Percentiles rank a stretch among this genome's conserved stretches.
Evolutionary conservation across 164 flowering plant genomes (phyloP).

Genomic region (Akebia trifoliata): DNA sequence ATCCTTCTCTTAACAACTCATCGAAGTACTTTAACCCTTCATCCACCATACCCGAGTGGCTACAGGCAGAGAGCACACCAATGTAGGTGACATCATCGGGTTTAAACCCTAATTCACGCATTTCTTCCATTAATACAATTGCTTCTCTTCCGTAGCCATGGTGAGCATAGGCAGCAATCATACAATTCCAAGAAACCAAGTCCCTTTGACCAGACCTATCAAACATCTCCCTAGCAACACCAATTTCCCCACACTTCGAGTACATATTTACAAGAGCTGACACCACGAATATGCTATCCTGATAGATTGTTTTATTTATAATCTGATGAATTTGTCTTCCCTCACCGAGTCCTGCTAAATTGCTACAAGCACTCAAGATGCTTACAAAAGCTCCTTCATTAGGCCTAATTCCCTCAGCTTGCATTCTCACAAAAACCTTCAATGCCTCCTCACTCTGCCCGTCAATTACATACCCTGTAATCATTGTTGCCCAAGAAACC

Average conservation of each 20-base stretch:
- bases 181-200: no score
- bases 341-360: conserved; percentile 6
- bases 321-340: conserved; percentile 11
- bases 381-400: conserved; percentile 9
- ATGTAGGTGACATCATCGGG: conserved; percentile 7
- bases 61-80: conserved; percentile 4
- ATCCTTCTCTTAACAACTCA: conserved; percentile 5
- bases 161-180: conserved; percentile 12
- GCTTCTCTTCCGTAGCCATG: conserved; percentile 10
- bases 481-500: conserved; percentile 8
- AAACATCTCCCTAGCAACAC: conserved; percentile 1
- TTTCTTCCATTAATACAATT: conserved; percentile 1
- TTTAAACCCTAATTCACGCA: conserved; percentile 2
- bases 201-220: conserved; percentile 6
- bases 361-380: conserved; percentile 10
- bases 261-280: conserved; percentile 4
- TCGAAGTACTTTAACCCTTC: conserved; percentile 9
- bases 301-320: conserved; percentile 4
- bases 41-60: conserved; percentile 6
- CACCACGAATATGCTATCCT: conserved; percentile 2
- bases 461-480: background rate
- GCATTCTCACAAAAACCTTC: conserved; percentile 4
- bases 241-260: conserved; percentile 4
- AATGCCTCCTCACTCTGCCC: conserved; percentile 10
- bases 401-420: conserved; percentile 3